Base-by-base conservation (phyloP, 108 stramenopile species). In the Chaetoceros muelleri region DNA sequence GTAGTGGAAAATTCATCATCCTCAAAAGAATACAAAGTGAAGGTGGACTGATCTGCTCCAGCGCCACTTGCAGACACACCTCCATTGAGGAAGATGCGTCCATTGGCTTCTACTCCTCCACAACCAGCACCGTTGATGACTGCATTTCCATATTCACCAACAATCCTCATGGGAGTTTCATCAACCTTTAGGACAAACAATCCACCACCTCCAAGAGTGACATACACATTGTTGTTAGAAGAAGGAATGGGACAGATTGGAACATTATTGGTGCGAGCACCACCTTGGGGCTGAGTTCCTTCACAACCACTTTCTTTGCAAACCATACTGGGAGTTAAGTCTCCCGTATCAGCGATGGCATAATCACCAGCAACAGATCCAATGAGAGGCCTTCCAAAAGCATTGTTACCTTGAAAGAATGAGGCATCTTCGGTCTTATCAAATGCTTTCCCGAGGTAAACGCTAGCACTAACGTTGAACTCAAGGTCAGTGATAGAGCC, bases 171-270 rank as follows among this genome's bases (percentile, higher is more conserved):
- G 0, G 71, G 71, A 21, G 71, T 72, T 25, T 25, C 25, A 17
- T 13, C 13, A 25, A 26, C 17, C 50, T 69, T 47, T 1, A 31
- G 2, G 26, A 71, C 60, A 2, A 71, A 30, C 25, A 71, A 48
- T 7, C 70, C 70, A 24, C 70, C 70, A 40, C 65, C 70, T 31
- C 25, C 65, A 5, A 71, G 25, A 17, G 60, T 71, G 1, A 55
- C 44, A 27, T 57, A 71, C 3, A 57, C 18, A 34, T 30, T 27
- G 46, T 29, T 44, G 10, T 22, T 46, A 0, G 29, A 24, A 16
- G 48, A 31, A 26, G 61, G 27, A 31, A 71, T 30, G 2, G 70
- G 70, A 55, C 70, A 71, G 50, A 71, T 61, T 2, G 70, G 70
- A 8, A 66, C 24, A 30, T 71, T 71, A 30, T 67, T 66, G 3